These are phyloP conservation scores for Eimeria zaria DNA, from an alignment of 169 alveolate species.

Conservation along the genomic window DNA sequence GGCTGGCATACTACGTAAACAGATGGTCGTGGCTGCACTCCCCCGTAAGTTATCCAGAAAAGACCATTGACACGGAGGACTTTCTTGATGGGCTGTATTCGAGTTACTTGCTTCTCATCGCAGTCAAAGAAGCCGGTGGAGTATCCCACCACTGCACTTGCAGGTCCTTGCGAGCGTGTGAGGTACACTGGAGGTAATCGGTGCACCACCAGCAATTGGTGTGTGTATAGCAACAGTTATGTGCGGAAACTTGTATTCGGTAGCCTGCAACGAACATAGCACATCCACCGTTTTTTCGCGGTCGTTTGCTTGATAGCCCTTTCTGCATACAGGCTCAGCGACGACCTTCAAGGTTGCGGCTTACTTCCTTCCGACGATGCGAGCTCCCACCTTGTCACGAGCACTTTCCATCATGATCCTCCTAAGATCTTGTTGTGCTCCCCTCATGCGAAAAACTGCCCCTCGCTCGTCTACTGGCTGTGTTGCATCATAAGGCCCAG, in stretches of 20 bases:
- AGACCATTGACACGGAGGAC: not conserved
- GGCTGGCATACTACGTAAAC: not conserved
- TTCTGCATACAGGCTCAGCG: not conserved
- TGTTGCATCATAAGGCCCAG: constrained; percentile 76
- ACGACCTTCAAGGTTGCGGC: not conserved
- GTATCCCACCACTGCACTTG: not conserved
- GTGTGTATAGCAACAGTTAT: not conserved
- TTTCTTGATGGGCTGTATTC: not conserved
- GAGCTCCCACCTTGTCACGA: constrained; percentile 63
- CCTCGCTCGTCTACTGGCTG: constrained; percentile 75
- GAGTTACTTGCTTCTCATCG: not conserved
- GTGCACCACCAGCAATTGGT: not conserved
- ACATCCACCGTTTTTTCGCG: not conserved
- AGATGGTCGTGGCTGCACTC: not conserved
- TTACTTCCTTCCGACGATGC: constrained; percentile 67
- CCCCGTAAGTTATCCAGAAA: not conserved
- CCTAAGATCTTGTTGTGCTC: constrained; percentile 72
- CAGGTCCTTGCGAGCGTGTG: not conserved
- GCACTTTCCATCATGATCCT: constrained; percentile 40
- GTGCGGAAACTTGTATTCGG: constrained; percentile 47
- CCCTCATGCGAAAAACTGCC: constrained; percentile 68
- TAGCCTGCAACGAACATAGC: constrained; percentile 29
- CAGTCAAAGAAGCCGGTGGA: not conserved
- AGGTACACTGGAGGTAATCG: not conserved
- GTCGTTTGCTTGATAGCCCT: not conserved